phyloP scores from a whole-genome alignment of 768 basidiomycete genomes.

The Kwoniella newhampshirensis region DNA sequence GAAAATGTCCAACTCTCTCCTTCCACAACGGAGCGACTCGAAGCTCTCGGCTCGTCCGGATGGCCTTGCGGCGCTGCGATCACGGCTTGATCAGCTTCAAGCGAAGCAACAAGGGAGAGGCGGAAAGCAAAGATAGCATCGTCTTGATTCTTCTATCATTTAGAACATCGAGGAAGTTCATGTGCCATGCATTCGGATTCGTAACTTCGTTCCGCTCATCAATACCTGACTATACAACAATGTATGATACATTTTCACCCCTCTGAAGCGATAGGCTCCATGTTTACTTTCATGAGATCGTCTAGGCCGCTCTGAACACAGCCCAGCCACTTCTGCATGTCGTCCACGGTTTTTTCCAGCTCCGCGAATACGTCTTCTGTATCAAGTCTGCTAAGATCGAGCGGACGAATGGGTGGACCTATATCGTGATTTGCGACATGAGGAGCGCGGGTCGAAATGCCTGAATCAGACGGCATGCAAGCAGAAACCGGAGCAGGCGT shows the following conservation, averaged over 20 bases:
- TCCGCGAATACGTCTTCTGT: constrained; percentile 67
- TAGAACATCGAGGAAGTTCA: neutral
- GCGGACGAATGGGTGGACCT: constrained; percentile 58
- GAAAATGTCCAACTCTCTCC: neutral
- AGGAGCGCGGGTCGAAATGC: neutral
- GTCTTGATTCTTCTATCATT: neutral
- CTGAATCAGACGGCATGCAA: constrained; percentile 4
- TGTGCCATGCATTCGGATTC: neutral
- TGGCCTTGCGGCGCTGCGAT: constrained; percentile 31
- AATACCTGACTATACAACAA: too few species aligned
- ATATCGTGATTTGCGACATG: neutral
- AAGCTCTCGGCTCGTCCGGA: constrained; percentile 9
- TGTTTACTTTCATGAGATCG: constrained; percentile 60
- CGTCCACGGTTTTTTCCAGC: constrained; percentile 70
- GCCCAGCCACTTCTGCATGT: constrained; percentile 72
- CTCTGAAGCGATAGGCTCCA: neutral
- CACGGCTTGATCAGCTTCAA: constrained; percentile 34
- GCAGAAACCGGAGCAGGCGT: neutral
- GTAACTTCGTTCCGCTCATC: too few species aligned
- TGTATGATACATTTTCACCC: too few species aligned
- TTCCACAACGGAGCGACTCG: neutral
- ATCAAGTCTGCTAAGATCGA: constrained; percentile 68
- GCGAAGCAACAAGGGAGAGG: constrained; percentile 25
- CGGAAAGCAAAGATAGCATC: neutral
- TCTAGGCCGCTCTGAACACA: constrained; percentile 71